phyloP scores from a whole-genome alignment of 192 early-diverging fungal species.

The Phycomyces nitens region DNA sequence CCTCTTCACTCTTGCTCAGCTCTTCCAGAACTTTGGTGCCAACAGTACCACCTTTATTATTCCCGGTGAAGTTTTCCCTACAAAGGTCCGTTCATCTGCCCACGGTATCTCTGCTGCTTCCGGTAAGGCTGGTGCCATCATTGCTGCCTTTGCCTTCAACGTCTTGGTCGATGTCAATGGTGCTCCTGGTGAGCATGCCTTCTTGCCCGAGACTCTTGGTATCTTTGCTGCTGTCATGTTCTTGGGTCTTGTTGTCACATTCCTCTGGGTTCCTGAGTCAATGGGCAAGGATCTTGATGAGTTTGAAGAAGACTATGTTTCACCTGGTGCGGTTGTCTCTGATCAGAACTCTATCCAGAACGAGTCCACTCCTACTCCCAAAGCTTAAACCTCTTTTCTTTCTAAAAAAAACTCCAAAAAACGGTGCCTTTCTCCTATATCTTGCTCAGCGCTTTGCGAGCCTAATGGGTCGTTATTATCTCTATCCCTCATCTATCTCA shows the following conservation, averaged over 20 bases:
- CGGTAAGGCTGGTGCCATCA: conserved; percentile 72
- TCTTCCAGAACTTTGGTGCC: conserved; percentile 81
- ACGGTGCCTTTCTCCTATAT: too few relatives aligned
- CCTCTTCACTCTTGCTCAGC: conserved; percentile 51
- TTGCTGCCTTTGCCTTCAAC: conserved; percentile 62
- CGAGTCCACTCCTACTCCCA: too few relatives aligned
- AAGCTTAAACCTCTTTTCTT: too few relatives aligned
- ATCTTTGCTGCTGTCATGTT: conserved; percentile 55
- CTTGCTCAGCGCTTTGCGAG: too few relatives aligned
- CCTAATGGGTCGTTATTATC: too few relatives aligned
- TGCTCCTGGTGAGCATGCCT: conserved; percentile 43
- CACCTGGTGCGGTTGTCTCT: conserved; percentile 13
- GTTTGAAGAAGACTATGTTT: conserved; percentile 41
- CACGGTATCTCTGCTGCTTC: conserved; percentile 79
- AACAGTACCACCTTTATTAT: conserved; percentile 80
- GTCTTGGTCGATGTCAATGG: conserved; percentile 45
- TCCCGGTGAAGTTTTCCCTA: conserved; percentile 75
- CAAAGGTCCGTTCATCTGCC: conserved; percentile 67
- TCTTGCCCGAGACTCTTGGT: conserved; percentile 48
- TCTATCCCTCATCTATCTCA: too few relatives aligned
- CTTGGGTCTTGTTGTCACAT: conserved; percentile 57
- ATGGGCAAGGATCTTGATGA: conserved; percentile 74
- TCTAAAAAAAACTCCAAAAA: too few relatives aligned
- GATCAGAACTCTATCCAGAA: too few relatives aligned
- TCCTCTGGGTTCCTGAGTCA: conserved; percentile 66